Evolutionary conservation across 2,329 filamentous ascomycete genomes (phyloP).

Genomic region (Geosmithia morbida): DNA sequence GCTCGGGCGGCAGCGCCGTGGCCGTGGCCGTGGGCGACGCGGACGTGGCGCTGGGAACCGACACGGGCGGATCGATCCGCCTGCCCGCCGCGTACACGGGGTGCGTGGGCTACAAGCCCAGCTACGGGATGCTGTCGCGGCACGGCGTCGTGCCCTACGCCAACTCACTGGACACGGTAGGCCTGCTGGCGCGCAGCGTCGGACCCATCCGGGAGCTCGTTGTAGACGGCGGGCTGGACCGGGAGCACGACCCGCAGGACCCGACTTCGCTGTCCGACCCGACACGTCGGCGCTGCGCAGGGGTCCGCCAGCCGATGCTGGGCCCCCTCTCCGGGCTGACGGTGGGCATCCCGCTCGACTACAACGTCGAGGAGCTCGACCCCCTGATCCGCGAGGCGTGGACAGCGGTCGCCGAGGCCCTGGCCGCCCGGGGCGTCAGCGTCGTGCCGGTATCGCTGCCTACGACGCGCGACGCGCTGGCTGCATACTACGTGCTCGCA

Average conservation of each 20-base stretch:
- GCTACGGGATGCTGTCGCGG: conserved; percentile 74
- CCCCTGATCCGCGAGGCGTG: conserved; percentile 56
- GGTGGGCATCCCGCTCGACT: conserved; percentile 55
- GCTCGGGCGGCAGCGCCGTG: conserved; percentile 85
- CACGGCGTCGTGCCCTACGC: conserved; percentile 85
- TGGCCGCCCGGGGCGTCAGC: conserved; percentile 52
- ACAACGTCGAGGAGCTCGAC: conserved; percentile 75
- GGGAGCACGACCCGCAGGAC: conserved; percentile 51
- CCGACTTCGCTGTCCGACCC: conserved; percentile 53
- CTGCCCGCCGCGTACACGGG: conserved; percentile 80
- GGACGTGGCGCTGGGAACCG: conserved; percentile 66
- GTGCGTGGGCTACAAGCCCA: conserved; percentile 77
- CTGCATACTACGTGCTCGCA: conserved; percentile 90
- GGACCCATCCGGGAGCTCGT: conserved; percentile 34
- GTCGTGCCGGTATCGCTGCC: conserved; percentile 70
- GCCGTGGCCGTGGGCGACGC: conserved; percentile 52
- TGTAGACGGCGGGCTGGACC: conserved; percentile 30
- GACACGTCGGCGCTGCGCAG: conserved; percentile 36
- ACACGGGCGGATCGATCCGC: conserved; percentile 81
- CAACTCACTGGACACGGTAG: conserved; percentile 85
- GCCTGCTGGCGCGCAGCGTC: conserved; percentile 49
- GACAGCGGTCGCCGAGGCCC: conserved; percentile 40
- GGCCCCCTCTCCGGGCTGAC: conserved; percentile 18
- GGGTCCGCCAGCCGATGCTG: conserved; percentile 5
- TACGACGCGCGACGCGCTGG: conserved; percentile 69